Conservation (phyloP, 352 stramenopile genomes). For the Phytophthora tubulina region DNA sequence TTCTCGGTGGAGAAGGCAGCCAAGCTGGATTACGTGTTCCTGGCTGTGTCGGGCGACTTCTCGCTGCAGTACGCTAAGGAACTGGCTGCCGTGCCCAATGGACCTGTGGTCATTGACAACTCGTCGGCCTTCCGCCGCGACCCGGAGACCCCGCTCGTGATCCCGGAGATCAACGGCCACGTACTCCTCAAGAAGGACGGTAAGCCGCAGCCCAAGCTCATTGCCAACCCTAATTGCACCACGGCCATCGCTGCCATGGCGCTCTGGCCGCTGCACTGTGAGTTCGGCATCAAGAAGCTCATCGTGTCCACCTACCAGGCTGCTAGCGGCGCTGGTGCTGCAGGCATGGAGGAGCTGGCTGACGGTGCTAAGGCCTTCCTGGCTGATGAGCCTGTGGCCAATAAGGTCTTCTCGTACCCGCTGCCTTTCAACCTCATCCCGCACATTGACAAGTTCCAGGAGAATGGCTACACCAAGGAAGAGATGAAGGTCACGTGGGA, state of each 20-base stretch:
- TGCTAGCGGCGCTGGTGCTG: constrained; percentile 89
- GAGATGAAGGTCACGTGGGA: constrained; percentile 99
- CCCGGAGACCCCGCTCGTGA: constrained; percentile 92
- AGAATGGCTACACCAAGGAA: constrained; percentile 99
- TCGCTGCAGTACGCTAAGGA: constrained; percentile 95
- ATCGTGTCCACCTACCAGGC: constrained; percentile 97
- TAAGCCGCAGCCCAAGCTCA: constrained; percentile 85
- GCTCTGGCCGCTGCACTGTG: constrained; percentile 96
- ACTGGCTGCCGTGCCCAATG: constrained; percentile 83
- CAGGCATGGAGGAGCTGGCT: constrained; percentile 96
- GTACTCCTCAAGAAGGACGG: constrained; percentile 71
- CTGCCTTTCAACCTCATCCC: constrained; percentile 99
- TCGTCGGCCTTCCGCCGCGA: constrained; percentile 97
- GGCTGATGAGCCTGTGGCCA: constrained; percentile 72
- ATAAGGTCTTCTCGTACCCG: constrained; percentile 97
- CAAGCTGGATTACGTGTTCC: constrained; percentile 97
- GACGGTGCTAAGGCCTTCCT: constrained; percentile 87
- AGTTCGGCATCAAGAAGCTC: constrained; percentile 96
- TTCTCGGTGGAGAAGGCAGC: constrained; percentile 94
- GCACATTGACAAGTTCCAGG: constrained; percentile 99
- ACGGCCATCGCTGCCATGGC: constrained; percentile 98
- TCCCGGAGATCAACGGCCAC: constrained; percentile 96
- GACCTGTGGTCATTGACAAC: constrained; percentile 98
- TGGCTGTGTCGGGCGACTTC: constrained; percentile 98
- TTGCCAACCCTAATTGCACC: constrained; percentile 99